Evolutionary conservation across 2,329 filamentous ascomycete species (phyloP).

Genomic region (Diaporthe aspalathi): DNA sequence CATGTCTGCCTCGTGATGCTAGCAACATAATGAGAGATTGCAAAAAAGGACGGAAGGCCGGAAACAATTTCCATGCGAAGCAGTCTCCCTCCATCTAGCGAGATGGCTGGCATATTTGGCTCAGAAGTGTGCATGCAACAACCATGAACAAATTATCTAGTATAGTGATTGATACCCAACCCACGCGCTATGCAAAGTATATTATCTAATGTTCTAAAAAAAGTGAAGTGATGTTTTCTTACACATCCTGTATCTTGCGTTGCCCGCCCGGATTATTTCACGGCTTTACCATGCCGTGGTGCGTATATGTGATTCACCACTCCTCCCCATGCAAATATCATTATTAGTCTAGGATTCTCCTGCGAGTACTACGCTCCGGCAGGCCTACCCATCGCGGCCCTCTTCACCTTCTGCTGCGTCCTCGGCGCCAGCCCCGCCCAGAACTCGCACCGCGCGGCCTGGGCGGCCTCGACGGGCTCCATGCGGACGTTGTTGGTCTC

Average conservation of each 20-base stretch:
- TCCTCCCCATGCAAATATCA: background rate
- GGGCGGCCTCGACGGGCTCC: slow-evolving; percentile 51
- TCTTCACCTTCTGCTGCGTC: slow-evolving; percentile 48
- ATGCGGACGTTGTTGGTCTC: slow-evolving; percentile 54
- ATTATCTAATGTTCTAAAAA: slow-evolving; percentile 8
- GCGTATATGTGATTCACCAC: too few species aligned
- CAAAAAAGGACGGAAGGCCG: too few species aligned
- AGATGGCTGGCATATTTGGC: too few species aligned
- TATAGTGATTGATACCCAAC: slow-evolving; percentile 31
- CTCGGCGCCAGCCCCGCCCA: slow-evolving; percentile 53
- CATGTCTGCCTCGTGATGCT: too few species aligned
- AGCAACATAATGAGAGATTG: too few species aligned
- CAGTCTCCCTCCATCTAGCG: too few species aligned
- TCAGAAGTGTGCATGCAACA: background rate
- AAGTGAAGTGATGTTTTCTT: too few species aligned
- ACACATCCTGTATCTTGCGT: too few species aligned
- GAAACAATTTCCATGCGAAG: background rate
- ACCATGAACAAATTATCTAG: slow-evolving; percentile 15
- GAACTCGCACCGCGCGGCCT: slow-evolving; percentile 53
- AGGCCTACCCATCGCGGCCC: background rate
- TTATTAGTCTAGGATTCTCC: background rate
- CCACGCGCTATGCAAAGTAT: slow-evolving; percentile 11
- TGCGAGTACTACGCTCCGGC: background rate
- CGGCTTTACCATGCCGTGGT: too few species aligned
- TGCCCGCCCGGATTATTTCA: background rate